Percentiles rank a stretch among this genome's conserved stretches.
Evolutionary conservation across 2,329 filamentous ascomycete genomes (phyloP).

Genomic region (Lecanoromycetidae sp.): DNA sequence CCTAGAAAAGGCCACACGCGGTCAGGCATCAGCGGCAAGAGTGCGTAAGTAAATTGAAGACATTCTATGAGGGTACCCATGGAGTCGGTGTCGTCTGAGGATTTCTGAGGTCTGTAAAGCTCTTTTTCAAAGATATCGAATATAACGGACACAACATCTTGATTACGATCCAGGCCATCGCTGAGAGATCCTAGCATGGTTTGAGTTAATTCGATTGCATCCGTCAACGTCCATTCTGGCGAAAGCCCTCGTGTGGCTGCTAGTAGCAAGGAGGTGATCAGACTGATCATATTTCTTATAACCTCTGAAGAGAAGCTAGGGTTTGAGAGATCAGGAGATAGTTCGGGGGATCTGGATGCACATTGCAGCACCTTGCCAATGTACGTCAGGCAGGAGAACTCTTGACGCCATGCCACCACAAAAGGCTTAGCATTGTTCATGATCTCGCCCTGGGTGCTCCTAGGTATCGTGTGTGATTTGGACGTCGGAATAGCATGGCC

Average conservation of each 20-base stretch:
- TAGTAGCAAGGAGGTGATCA: conserved; percentile 60
- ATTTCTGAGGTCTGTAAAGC: conserved; percentile 39
- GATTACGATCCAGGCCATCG: conserved; percentile 34
- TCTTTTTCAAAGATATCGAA: conserved; percentile 73
- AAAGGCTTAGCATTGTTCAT: conserved; percentile 66
- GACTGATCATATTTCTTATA: conserved; percentile 58
- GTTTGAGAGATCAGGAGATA: background rate
- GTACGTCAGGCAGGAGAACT: conserved; percentile 68
- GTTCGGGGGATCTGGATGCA: conserved; percentile 27
- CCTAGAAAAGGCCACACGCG: conserved; percentile 83
- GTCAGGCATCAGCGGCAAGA: conserved; percentile 62
- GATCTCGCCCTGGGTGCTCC: conserved; percentile 41
- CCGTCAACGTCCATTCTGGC: conserved; percentile 20
- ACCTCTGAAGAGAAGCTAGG: conserved; percentile 44
- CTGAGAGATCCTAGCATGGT: conserved; percentile 39
- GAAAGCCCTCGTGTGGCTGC: conserved; percentile 21
- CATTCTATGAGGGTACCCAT: conserved; percentile 61
- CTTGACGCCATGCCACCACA: conserved; percentile 60
- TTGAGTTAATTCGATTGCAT: conserved; percentile 28
- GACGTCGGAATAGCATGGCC: background rate
- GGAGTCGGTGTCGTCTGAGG: conserved; percentile 51
- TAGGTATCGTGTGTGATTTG: conserved; percentile 24
- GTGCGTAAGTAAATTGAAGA: conserved; percentile 63
- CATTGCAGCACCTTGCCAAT: conserved; percentile 65
- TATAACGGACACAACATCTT: conserved; percentile 67